These are phyloP conservation scores for Arabidopsis lyrata DNA, from an alignment of 441 rosid genomes.

Conservation along the genomic window DNA sequence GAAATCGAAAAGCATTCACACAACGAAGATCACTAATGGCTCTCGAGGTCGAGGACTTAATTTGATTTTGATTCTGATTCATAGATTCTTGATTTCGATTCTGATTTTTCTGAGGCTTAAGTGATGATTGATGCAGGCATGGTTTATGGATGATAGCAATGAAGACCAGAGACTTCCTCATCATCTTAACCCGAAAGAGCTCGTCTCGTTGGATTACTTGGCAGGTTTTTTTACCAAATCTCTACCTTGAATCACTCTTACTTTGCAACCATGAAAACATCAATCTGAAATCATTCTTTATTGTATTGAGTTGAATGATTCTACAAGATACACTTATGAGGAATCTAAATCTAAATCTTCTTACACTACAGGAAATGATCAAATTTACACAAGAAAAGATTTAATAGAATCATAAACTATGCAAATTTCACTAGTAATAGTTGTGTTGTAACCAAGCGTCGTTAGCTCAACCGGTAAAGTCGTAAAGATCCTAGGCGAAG, in stretches of 20 bases:
- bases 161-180: constrained; percentile 81
- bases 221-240: constrained; percentile 48
- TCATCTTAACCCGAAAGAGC: constrained; percentile 62
- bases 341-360: neutral
- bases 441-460: neutral
- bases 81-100: neutral
- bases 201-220: constrained; percentile 60
- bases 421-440: neutral
- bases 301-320: neutral
- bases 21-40: constrained; percentile 53
- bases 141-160: constrained; percentile 79
- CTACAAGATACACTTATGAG: neutral
- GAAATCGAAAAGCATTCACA: neutral
- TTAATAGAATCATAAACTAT: neutral
- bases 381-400: neutral
- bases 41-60: constrained; percentile 63
- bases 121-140: constrained; percentile 58
- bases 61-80: neutral
- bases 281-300: too few species aligned
- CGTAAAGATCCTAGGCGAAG: too few species aligned
- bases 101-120: neutral
- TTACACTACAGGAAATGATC: too few species aligned
- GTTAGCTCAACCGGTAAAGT: too few species aligned
- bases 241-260: neutral
- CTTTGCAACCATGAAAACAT: neutral